Evolutionary conservation across 1,284 basidiomycete species (phyloP), one percentile per base, ranked within the genome.

Genomic region (Cutaneotrichosporon spelunceum): DNA sequence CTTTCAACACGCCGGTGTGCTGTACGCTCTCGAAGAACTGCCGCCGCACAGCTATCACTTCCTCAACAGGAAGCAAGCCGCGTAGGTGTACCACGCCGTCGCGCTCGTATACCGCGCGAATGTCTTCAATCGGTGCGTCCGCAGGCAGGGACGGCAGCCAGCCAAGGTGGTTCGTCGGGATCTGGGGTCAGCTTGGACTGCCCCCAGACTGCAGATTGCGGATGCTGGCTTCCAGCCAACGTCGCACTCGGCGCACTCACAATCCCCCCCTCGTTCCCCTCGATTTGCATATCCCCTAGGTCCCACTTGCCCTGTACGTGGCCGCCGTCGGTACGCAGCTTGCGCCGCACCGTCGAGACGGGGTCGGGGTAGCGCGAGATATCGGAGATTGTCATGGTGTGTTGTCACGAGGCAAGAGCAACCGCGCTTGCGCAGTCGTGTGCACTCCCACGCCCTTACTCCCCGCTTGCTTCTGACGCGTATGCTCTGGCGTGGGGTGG

Each of bases 61-160:
- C 21, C 4, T 61, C 57, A 16, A 56, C 30, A 2, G 55, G 54
- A 1, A 66, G 57, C 5, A 66, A 11, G 11, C 65, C 65, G 2
- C 42, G 49, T 45, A 66, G 16, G 42, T 63, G 65, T 6, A 66
- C 59, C 4, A 66, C 65, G 24, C 65, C 65, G 55, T 66, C 61
- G 30, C 62, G 60, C 23, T 63, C 57, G 47, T 64, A 66, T 19
- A 34, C 56, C 14, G 53, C 54, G 27, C 60, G 61, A 9, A 66
- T 59, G 23, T 61, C 57, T 39, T 57, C 57, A 19, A 57, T 58
- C 6, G 65, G 56, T 5, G 65, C 60, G 23, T 55, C 33, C 34
- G 61, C 62, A n/a, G 65, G 57, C 14, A 63, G n/a, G 3, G 65
- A 53, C 26, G 34, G 34, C 21, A 66, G 62, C 65, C 65, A 66